A percentile compares a stretch with the other conserved stretches of the same genome.
Conservation (phyloP, 2,329 filamentous ascomycete genomes). For the Alternaria angustiovoidea region DNA sequence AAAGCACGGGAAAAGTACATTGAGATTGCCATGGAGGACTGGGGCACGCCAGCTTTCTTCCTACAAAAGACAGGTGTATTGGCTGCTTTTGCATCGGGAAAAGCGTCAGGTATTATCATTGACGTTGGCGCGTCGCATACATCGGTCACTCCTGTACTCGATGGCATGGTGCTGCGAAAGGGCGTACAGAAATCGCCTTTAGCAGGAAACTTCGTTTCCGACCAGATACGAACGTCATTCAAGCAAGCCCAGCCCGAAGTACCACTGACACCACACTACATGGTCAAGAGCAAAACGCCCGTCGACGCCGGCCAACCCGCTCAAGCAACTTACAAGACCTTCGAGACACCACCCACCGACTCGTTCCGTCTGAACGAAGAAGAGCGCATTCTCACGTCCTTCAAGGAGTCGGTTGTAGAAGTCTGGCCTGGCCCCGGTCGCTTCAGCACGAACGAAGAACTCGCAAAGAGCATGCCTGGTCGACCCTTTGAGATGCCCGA, state of each 20-base stretch:
- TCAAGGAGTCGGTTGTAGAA: constrained; percentile 97
- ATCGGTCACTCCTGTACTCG: constrained; percentile 88
- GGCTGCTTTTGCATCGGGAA: constrained; percentile 90
- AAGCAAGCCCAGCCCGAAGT: constrained; percentile 72
- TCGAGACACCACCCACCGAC: constrained; percentile 66
- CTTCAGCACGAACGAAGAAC: constrained; percentile 76
- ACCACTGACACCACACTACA: constrained; percentile 82
- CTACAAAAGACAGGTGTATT: constrained; percentile 88
- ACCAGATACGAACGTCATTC: constrained; percentile 85
- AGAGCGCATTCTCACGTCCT: constrained; percentile 91
- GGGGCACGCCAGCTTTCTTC: constrained; percentile 95
- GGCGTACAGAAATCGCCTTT: constrained; percentile 83
- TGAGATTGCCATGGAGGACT: constrained; percentile 96
- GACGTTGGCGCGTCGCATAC: constrained; percentile 90
- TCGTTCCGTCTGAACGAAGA: constrained; percentile 87
- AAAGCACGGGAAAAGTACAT: constrained; percentile 94
- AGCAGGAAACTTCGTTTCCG: constrained; percentile 88
- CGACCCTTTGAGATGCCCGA: constrained; percentile 97
- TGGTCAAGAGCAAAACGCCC: constrained; percentile 84
- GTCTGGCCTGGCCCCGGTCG: constrained; percentile 85
- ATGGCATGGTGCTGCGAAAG: constrained; percentile 92
- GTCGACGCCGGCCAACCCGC: constrained; percentile 86
- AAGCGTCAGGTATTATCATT: constrained; percentile 89
- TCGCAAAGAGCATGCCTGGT: constrained; percentile 74
- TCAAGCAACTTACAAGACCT: constrained; percentile 77